A percentile compares a stretch with the other conserved stretches of the same genome.
phyloP scores from a whole-genome alignment of 2,329 filamentous ascomycete genomes.

The Sphaerulina populicola region DNA sequence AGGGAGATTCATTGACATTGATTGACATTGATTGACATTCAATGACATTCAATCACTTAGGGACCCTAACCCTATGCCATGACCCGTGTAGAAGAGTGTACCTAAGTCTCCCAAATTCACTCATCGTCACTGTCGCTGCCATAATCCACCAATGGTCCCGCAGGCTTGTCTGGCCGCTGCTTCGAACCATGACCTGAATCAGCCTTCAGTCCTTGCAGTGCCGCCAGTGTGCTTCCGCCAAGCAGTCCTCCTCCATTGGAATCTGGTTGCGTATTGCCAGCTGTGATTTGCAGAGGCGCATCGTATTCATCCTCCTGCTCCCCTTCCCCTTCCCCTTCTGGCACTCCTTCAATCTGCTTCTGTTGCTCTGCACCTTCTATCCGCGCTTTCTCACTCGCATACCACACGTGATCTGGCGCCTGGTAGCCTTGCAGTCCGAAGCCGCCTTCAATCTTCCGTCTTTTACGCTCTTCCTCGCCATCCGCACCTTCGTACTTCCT shows the following conservation, averaged over 20 bases:
- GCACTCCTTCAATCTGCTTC: slow-evolving; percentile 30
- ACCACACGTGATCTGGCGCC: slow-evolving; percentile 89
- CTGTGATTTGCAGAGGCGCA: slow-evolving; percentile 39
- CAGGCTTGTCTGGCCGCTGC: slow-evolving; percentile 44
- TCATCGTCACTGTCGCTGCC: slow-evolving; percentile 80
- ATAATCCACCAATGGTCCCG: slow-evolving; percentile 76
- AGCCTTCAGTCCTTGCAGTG: slow-evolving; percentile 53
- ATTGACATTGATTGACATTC: not conserved
- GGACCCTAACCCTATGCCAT: no score
- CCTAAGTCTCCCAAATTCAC: not conserved
- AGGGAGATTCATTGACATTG: no score
- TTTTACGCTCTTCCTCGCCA: slow-evolving; percentile 67
- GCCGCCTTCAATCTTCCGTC: slow-evolving; percentile 77
- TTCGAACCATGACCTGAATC: slow-evolving; percentile 42
- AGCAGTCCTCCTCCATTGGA: slow-evolving; percentile 62
- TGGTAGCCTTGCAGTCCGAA: slow-evolving; percentile 90
- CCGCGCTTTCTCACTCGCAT: slow-evolving; percentile 65
- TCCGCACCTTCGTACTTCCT: slow-evolving; percentile 49
- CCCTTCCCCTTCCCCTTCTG: slow-evolving; percentile 32
- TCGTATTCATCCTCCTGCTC: slow-evolving; percentile 24
- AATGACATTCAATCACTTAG: no score
- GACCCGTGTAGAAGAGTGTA: not conserved
- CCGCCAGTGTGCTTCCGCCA: slow-evolving; percentile 71
- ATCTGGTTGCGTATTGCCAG: slow-evolving; percentile 29
- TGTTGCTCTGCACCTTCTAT: slow-evolving; percentile 51